Percentiles rank a stretch among this genome's conserved stretches.
Evolutionary conservation across 2,329 filamentous ascomycete genomes (phyloP).

Genomic region (Tolypocladium endophyticum): DNA sequence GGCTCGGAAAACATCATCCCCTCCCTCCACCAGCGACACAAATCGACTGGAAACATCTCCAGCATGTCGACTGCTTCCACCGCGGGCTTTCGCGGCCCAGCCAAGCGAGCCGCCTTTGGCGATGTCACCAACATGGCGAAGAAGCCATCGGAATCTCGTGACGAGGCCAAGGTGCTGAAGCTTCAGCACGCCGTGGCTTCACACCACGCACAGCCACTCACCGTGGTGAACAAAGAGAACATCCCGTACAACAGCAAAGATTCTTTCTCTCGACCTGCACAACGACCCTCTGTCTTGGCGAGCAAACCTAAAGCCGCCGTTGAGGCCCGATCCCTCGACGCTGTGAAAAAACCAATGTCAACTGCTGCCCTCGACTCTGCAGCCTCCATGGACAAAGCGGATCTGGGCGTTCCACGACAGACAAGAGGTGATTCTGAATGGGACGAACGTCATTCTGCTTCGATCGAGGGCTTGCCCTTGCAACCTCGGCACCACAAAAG

Average conservation of each 20-base stretch:
- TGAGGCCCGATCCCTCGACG: conserved; percentile 14
- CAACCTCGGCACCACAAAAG: conserved; percentile 41
- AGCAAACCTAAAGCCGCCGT: conserved; percentile 11
- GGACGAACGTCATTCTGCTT: conserved; percentile 1
- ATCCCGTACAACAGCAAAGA: conserved; percentile 19
- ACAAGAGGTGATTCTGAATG: conserved; percentile 1
- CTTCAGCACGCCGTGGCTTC: conserved; percentile 11
- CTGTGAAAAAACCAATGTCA: conserved; percentile 11
- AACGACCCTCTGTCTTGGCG: conserved; percentile 13
- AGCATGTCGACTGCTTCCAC: conserved; percentile 13
- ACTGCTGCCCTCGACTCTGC: conserved; percentile 6
- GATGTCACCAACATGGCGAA: conserved; percentile 66
- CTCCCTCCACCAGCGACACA: conserved; percentile 66
- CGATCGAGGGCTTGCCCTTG: conserved; percentile 13
- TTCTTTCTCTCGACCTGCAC: conserved; percentile 26
- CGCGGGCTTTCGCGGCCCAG: conserved; percentile 28
- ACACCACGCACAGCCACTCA: conserved; percentile 13
- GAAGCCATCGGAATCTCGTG: conserved; percentile 16
- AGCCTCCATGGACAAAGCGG: conserved; percentile 6
- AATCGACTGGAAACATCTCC: conserved; percentile 57
- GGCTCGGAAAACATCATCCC: conserved; percentile 44
- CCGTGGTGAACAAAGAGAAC: conserved; percentile 35
- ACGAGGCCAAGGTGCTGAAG: conserved; percentile 26
- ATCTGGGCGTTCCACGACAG: conserved; percentile 9
- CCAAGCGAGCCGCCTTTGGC: conserved; percentile 70